These are phyloP conservation scores for Polytrichum formosum DNA, from an alignment of 225 moss, liverwort and hornwort species.

Conservation along the genomic window DNA sequence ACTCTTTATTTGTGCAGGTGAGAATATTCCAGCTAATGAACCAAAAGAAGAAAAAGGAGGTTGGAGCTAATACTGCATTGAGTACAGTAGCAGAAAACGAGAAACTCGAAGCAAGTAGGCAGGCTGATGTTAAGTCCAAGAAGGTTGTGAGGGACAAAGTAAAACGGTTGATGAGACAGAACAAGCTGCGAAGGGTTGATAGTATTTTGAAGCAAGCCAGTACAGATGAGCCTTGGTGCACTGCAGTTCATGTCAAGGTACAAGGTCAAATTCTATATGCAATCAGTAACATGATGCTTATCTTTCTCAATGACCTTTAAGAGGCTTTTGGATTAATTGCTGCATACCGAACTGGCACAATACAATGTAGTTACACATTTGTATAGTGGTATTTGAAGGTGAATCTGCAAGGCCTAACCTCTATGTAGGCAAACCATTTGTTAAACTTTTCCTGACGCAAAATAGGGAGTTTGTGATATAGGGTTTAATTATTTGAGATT, in stretches of 20 bases:
- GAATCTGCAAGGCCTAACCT: background rate
- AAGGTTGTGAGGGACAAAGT: constrained; percentile 55
- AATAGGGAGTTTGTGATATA: background rate
- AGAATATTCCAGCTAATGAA: constrained; percentile 62
- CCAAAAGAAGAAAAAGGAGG: constrained; percentile 34
- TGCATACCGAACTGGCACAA: too few species aligned
- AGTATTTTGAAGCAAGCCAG: constrained; percentile 60
- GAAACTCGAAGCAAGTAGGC: constrained; percentile 27
- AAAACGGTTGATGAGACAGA: constrained; percentile 61
- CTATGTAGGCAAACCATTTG: background rate
- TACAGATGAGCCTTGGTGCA: constrained; percentile 73
- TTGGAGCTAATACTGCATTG: constrained; percentile 11
- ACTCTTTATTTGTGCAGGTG: constrained; percentile 36
- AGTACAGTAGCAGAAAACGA: constrained; percentile 9
- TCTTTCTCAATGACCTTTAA: too few species aligned
- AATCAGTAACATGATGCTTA: background rate
- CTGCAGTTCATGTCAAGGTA: constrained; percentile 69
- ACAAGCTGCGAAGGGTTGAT: constrained; percentile 58
- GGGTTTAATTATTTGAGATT: background rate
- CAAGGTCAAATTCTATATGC: constrained; percentile 5
- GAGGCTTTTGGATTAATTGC: too few species aligned
- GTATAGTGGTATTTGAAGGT: too few species aligned
- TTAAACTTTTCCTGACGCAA: background rate
- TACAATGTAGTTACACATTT: too few species aligned
- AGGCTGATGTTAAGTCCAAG: constrained; percentile 43